Conservation (phyloP, 2,329 filamentous ascomycete species). For the Aspergillus brunneoviolaceus region DNA sequence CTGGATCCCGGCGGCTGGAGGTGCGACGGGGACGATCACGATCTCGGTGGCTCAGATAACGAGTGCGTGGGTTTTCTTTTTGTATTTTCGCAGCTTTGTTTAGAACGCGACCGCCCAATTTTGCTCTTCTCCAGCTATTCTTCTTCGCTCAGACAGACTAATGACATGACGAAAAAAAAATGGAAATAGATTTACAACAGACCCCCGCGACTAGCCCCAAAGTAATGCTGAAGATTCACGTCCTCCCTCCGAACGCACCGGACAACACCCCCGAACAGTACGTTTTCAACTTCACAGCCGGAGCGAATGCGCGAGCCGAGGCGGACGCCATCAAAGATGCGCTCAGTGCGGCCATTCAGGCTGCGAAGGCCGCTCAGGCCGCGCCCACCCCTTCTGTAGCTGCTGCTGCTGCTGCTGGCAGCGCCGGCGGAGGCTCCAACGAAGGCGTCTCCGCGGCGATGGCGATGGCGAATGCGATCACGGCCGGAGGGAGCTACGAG, state of each 20-base stretch:
- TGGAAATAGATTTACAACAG: conserved; percentile 76
- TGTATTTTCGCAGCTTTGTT: not conserved
- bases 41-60: conserved; percentile 75
- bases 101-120: too few relatives aligned
- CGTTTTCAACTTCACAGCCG: conserved; percentile 85
- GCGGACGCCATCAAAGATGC: conserved; percentile 82
- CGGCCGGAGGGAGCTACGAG: conserved; percentile 46
- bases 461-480: conserved; percentile 72
- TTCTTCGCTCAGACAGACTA: too few relatives aligned
- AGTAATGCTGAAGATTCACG: conserved; percentile 91
- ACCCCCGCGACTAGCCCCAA: conserved; percentile 85
- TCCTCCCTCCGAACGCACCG: conserved; percentile 56
- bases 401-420: conserved; percentile 16
- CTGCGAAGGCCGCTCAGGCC: conserved; percentile 56
- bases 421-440: conserved; percentile 34
- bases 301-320: conserved; percentile 72
- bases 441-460: conserved; percentile 65
- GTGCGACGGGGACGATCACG: conserved; percentile 64
- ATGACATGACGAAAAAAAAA: not conserved
- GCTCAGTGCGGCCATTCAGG: conserved; percentile 74
- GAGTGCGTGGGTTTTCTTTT: conserved; percentile 56
- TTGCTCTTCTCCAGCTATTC: too few relatives aligned
- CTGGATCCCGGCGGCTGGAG: conserved; percentile 71
- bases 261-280: conserved; percentile 60
- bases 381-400: conserved; percentile 36